Percentiles rank a stretch among this genome's conserved stretches.
Evolutionary conservation across 108 stramenopile species (phyloP).

Genomic region (Cyclotella choctawhatcheeana): DNA sequence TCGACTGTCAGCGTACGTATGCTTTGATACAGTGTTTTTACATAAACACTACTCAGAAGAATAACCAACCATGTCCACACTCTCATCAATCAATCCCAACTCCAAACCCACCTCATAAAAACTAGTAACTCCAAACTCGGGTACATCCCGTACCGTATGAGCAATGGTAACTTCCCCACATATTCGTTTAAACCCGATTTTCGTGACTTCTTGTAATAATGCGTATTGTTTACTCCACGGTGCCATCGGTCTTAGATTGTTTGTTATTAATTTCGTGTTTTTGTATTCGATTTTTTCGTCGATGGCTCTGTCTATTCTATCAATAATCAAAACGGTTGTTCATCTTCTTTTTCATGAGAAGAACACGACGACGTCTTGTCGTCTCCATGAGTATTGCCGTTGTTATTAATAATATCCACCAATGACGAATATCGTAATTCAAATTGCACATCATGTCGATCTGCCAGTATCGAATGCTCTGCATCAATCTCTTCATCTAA

Average conservation of each 20-base stretch:
- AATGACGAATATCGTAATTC: constrained; percentile 41
- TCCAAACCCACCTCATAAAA: constrained; percentile 61
- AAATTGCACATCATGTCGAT: constrained; percentile 38
- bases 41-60: neutral
- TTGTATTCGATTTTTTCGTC: constrained; percentile 37
- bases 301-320: constrained; percentile 10
- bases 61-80: constrained; percentile 44
- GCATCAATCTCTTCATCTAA: constrained; percentile 46
- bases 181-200: constrained; percentile 41
- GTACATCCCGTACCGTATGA: constrained; percentile 44
- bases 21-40: no score
- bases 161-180: constrained; percentile 53
- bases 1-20: no score
- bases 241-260: constrained; percentile 15
- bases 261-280: constrained; percentile 26
- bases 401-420: constrained; percentile 24
- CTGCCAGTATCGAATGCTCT: constrained; percentile 31
- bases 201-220: constrained; percentile 60
- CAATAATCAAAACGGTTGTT: neutral
- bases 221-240: constrained; percentile 48
- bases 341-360: neutral
- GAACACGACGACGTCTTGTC: no score
- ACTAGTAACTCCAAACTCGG: constrained; percentile 52
- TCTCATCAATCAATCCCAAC: constrained; percentile 36
- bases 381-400: neutral